Percentiles rank a stretch among this genome's conserved stretches.
These are phyloP conservation scores for Fusarium tuaranense DNA, from an alignment of 2,329 filamentous ascomycete genomes.

Conservation along the genomic window DNA sequence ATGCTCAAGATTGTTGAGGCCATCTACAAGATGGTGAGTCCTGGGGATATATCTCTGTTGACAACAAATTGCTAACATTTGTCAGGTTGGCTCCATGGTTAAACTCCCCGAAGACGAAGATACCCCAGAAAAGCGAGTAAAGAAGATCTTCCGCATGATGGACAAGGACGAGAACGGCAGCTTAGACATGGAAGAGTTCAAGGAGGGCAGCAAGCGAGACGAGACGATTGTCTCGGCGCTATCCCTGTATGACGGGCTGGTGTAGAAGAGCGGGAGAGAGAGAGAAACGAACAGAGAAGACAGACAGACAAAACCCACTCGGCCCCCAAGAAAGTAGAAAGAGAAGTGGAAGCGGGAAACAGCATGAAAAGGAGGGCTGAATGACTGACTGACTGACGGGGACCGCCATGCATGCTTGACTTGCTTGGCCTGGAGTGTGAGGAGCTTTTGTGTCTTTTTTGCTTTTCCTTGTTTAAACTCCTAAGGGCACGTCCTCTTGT, in stretches of 20 bases:
- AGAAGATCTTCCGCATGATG: slow-evolving; percentile 99
- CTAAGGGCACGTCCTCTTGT: slow-evolving; percentile 30
- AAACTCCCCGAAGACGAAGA: slow-evolving; percentile 99
- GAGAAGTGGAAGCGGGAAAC: slow-evolving; percentile 14
- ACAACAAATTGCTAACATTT: slow-evolving; percentile 14
- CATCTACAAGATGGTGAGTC: slow-evolving; percentile 97
- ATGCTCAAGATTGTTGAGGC: slow-evolving; percentile 99
- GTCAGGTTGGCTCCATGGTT: slow-evolving; percentile 96
- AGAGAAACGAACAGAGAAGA: background rate
- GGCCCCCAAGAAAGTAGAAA: slow-evolving; percentile 1
- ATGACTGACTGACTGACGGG: slow-evolving; percentile 10
- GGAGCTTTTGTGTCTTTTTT: slow-evolving; percentile 43
- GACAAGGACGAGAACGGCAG: slow-evolving; percentile 99
- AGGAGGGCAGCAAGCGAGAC: slow-evolving; percentile 98
- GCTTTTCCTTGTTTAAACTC: slow-evolving; percentile 38
- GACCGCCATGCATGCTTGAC: slow-evolving; percentile 19
- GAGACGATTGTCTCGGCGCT: slow-evolving; percentile 98
- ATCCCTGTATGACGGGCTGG: slow-evolving; percentile 94
- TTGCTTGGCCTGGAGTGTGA: slow-evolving; percentile 43
- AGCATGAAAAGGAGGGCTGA: slow-evolving; percentile 37
- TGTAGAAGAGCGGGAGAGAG: slow-evolving; percentile 61
- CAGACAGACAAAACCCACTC: slow-evolving; percentile 1
- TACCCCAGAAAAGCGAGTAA: slow-evolving; percentile 97
- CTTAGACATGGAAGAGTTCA: slow-evolving; percentile 97
- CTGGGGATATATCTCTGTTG: background rate